Percentiles rank a stretch among this genome's conserved stretches.
These are phyloP conservation scores for Quercus berberidifolia DNA, from an alignment of 306 rosid species.

Conservation along the genomic window DNA sequence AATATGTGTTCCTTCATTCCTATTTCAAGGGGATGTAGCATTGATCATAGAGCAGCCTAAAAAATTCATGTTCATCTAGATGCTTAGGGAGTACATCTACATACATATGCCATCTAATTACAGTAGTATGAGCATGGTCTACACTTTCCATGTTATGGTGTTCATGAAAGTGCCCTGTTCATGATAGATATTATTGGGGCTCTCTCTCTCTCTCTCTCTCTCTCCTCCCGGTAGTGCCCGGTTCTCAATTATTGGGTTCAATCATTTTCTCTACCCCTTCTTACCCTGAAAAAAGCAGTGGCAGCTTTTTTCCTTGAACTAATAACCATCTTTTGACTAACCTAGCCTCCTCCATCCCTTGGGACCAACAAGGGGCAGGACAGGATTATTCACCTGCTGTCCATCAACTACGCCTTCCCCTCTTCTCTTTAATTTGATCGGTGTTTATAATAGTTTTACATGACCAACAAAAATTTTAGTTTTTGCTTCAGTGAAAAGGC, in stretches of 20 bases:
- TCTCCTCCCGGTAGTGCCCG: too few species aligned
- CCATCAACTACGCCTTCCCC: too few species aligned
- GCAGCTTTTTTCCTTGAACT: too few species aligned
- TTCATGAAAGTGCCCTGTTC: neutral
- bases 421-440: too few species aligned
- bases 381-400: too few species aligned
- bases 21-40: neutral
- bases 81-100: neutral
- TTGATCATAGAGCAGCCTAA: neutral
- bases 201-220: too few species aligned
- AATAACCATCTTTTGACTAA: too few species aligned
- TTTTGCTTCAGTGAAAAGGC: neutral
- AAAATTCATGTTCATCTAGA: neutral
- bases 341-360: too few species aligned
- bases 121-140: neutral
- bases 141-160: neutral
- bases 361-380: too few species aligned
- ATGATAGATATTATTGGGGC: neutral
- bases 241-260: too few species aligned
- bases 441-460: neutral
- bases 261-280: too few species aligned
- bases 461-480: neutral
- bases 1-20: neutral
- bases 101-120: neutral
- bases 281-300: too few species aligned